Conservation (phyloP, 108 stramenopile species). For the Seminavis robusta region DNA sequence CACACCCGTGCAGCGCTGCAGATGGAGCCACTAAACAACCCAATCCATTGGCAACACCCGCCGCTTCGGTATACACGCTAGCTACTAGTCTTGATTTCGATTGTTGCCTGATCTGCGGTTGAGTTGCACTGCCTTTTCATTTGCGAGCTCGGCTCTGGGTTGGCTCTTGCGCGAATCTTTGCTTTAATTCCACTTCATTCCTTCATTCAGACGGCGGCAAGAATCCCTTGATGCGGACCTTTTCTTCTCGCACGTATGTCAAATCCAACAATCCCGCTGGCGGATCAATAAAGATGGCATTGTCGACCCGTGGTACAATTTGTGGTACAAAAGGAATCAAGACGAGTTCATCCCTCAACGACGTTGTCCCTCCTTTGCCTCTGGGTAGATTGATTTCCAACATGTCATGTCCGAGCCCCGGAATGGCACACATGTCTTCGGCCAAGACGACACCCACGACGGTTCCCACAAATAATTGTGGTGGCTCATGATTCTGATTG, state of each 20-base stretch:
- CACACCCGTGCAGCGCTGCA: no score
- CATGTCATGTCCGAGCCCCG: slow-evolving; percentile 77
- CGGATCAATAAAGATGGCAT: slow-evolving; percentile 61
- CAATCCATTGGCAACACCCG: no score
- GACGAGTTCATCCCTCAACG: slow-evolving; percentile 56
- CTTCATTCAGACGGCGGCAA: slow-evolving; percentile 53
- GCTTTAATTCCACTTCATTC: no score
- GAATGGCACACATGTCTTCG: slow-evolving; percentile 76
- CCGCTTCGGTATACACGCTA: no score
- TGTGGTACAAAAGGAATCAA: slow-evolving; percentile 77
- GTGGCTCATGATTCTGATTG: no score
- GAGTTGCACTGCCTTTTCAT: no score
- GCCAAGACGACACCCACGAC: slow-evolving; percentile 71
- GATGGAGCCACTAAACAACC: no score
- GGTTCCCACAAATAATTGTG: slow-evolving; percentile 56
- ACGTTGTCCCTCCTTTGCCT: slow-evolving; percentile 14
- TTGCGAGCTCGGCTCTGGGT: no score
- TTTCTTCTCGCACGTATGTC: slow-evolving; percentile 69
- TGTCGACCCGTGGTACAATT: slow-evolving; percentile 63
- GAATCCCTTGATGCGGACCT: slow-evolving; percentile 65
- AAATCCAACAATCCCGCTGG: slow-evolving; percentile 75
- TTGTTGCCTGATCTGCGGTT: no score
- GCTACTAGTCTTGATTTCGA: no score
- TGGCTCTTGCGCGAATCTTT: no score
- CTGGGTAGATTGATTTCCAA: slow-evolving; percentile 56